Base-by-base conservation (phyloP, 805 yeast species). In the Ogataea naganishii region DNA sequence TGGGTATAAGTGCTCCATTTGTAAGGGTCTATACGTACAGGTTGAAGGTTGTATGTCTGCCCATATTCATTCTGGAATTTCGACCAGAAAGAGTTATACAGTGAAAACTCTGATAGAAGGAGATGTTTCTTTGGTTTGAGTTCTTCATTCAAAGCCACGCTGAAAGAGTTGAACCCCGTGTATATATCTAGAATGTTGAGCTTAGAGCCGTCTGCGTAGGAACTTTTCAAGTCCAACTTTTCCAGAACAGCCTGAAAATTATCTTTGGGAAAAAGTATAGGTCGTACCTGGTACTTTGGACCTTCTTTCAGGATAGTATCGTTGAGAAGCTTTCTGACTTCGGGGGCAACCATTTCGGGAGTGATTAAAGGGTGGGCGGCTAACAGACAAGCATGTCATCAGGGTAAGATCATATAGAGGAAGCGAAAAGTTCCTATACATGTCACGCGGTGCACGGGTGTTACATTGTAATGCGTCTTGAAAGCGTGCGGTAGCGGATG, bases 41-140 rank as follows among this genome's bases (percentile, higher is more conserved):
- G 18, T n/a, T 24, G 23, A 6, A 11, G 20, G 9, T 24, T 14
- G 6, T 29, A 13, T 5, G 24, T 6, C 4, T 17, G 11, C 15
- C 4, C 11, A 7, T 28, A 43, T 4, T n/a, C 18, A 4, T 27
- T 13, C 12, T 27, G 23, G 23, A 43, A 31, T n/a, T 31, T 25
- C 6, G 37, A 26, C 59, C 54, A 47, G 35, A 41, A 51, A 25
- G 33, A 41, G 18, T 25, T 32, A n/a, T 38, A 32, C 7, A 36
- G 21, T 7, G 28, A 29, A 14, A 40, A 38, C 11, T 44, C 49
- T 3, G 56, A 48, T 16, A 83, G 56, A 4, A 84, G 38, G 0
- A 80, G 41, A 44, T 86, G 86, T 17, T 66, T 71, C 20, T 56
- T 50, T 0, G 96, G 96, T 23, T 66, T 54, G 10, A 80, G 53